Base-by-base conservation (phyloP, 1,284 basidiomycete species). In the Fomitopsis schrenkii region DNA sequence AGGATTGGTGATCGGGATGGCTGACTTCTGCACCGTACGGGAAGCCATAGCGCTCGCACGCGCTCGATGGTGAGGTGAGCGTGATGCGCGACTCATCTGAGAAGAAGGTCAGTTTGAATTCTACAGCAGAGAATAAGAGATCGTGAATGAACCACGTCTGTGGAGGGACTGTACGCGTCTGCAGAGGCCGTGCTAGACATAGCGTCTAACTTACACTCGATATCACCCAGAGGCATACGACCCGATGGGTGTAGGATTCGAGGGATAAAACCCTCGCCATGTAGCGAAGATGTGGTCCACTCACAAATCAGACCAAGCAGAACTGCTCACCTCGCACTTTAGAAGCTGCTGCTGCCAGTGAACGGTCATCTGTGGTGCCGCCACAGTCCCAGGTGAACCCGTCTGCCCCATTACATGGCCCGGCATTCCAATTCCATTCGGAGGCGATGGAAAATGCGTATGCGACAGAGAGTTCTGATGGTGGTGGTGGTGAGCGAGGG, bases 1-100 rank as follows among this genome's bases (percentile, higher is more conserved):
- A 10, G 91, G 91, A 69, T 93, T 91, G 59, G 90, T 91, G 73
- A 94, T 94, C 42, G 90, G 84, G 66, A 93, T 91, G 41, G 90
- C 89, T 40, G 89, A 83, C 77, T 92, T 93, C 44, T 88, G 78
- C 60, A 90, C 82, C 10, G 88, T 88, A 56, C 91, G 83, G 36
- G 89, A 87, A 46, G 91, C 89, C 82, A 93, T 86, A 58, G 90
- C 90, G 67, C 84, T 91, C 38, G 88, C 86, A 53, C 90, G 83
- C 28, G 91, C 91, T 63, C 91, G 85, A 70, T 92, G 90, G 70
- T 92, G 90, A 0, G 90, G 89, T 5, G 88, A 89, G 64, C 87
- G 83, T 41, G 88, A 88, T 19, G 86, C 84, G 66, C 91, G 87
- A 64, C 87, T 83, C 80, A 90, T 85, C 89, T 93, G 63, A 59